Conservation (phyloP, 2,329 filamentous ascomycete genomes). For the Pseudocercospora pini-densiflorae region DNA sequence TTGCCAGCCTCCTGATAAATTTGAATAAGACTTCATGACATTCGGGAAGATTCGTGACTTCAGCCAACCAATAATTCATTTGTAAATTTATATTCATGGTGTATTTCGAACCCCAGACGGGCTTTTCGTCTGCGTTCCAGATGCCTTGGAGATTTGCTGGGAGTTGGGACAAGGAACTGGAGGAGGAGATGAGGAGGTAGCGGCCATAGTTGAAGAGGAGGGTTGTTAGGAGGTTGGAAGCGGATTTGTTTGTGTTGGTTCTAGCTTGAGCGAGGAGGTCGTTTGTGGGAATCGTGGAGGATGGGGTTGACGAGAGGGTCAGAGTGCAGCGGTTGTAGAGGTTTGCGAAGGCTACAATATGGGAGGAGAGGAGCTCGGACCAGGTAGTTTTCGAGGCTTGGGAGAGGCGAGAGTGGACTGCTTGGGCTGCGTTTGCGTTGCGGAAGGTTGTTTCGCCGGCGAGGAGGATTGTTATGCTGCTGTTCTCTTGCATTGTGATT, state of each 20-base stretch:
- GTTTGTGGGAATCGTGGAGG: not conserved
- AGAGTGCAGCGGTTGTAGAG: not conserved
- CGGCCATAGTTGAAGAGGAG: conserved; percentile 60
- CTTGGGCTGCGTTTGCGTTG: conserved; percentile 12
- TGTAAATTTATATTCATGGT: conserved; percentile 65
- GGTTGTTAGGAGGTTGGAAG: conserved; percentile 49
- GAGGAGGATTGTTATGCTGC: not conserved
- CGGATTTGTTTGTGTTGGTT: conserved; percentile 28
- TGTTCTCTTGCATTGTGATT: not conserved
- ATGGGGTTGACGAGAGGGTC: not conserved
- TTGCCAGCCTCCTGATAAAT: not conserved
- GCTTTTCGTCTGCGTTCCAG: conserved; percentile 54
- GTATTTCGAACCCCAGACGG: conserved; percentile 61
- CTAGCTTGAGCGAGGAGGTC: not conserved
- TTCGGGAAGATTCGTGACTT: conserved; percentile 50
- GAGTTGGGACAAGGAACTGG: conserved; percentile 56
- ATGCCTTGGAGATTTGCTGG: conserved; percentile 62
- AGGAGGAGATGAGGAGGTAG: conserved; percentile 61
- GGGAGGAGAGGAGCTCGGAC: not conserved
- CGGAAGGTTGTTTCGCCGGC: conserved; percentile 10
- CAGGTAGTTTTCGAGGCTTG: not conserved
- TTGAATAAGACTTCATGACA: not conserved
- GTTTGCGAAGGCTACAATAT: conserved; percentile 39
- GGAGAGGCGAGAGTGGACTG: conserved; percentile 6
- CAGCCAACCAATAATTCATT: conserved; percentile 65